Evolutionary conservation across 2,329 filamentous ascomycete genomes (phyloP), one percentile per base, ranked within the genome.

Genomic region (Colletotrichum brevisporum): DNA sequence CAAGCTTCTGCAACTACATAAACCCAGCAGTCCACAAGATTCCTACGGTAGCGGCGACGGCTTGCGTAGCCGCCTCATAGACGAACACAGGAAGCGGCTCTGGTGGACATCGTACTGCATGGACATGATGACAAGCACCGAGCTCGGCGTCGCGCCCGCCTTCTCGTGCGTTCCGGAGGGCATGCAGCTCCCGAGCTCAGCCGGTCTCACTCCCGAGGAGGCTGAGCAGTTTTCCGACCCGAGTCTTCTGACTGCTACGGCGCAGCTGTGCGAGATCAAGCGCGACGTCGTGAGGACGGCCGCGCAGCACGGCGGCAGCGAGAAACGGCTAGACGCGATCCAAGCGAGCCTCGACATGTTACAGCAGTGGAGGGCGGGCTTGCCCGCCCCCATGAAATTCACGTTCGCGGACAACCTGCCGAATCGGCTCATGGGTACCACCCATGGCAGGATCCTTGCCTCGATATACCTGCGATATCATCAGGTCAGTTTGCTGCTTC

Each of bases 81-180:
- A 57, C 8, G 70, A 71, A n/a, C 70, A 71, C 21, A 45, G 41
- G n/a, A 70, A 56, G 26, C 9, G 70, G 16, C 45, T 71, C 2
- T 71, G 67, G 67, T 71, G 70, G 67, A 71, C 70, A 3, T 66
- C 70, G 5, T 71, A 61, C 24, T 71, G 67, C 50, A 71, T 71
- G 67, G 67, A 71, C 1, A 52, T 62, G 1, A 71, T 71, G 70
- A 64, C 67, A 6, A 60, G 51, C 6, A 63, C 62, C 0, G 70
- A 71, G 27, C 58, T 71, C 13, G 70, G 70, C 6, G 48, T 71
- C n/a, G 51, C 64, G 12, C 64, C 64, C 1, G 31, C 61, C 6
- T 50, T 63, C 1, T 18, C 59, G 2, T 57, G 21, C 24, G 60
- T 57, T 3, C 64, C 64, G 1, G 64, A 67, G 5, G 53, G 58